Evolutionary conservation across 345 rosid species (phyloP), one percentile per base, ranked within the genome.

Genomic region (Lepidium africanum): DNA sequence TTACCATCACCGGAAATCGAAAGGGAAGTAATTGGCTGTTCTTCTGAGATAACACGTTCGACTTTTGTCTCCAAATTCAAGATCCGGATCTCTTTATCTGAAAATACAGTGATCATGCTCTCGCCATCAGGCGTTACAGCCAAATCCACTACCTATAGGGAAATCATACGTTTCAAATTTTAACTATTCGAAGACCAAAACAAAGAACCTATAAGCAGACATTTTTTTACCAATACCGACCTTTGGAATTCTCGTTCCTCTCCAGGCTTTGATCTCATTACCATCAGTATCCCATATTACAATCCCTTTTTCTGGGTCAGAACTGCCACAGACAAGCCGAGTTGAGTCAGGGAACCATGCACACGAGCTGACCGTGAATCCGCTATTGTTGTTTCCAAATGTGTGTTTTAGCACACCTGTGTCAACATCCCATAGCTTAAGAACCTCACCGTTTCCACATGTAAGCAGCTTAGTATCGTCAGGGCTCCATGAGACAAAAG

Each of bases 261-360:
- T 86, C 97, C 94, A 93, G 23, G 90, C 85, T 80, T 82, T 86
- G 54, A 85, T 83, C 82, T 88, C 94, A 8, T 86, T 90, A 6
- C 98, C 97, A 57, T 86, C 85, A 39, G 84, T 84, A 65, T 88
- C 96, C 94, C 87, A 90, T 87, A 93, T 79, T 78, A 79, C 83
- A 71, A 93, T 88, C 76, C 97, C 94, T 70, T 80, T 90, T 61
- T 84, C 89, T 4, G 92, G 87, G 25, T 85, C 87, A 67, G 87
- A 85, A 81, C 96, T 87, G 80, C 97, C 97, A 77, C 92, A 90
- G 14, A 88, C 89, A 72, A 90, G 81, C 73, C 81, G 84, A 65
- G 81, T 82, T 72, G 96, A 93, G 85, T 90, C 94, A 37, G 97
- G 97, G 82, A 90, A 88, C 96, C 97, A 93, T 76, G 96, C 94